Evolutionary conservation across 495 filamentous ascomycete genomes (phyloP), one percentile per base, ranked within the genome.

Genomic region (Xanthoparmelia taractica): DNA sequence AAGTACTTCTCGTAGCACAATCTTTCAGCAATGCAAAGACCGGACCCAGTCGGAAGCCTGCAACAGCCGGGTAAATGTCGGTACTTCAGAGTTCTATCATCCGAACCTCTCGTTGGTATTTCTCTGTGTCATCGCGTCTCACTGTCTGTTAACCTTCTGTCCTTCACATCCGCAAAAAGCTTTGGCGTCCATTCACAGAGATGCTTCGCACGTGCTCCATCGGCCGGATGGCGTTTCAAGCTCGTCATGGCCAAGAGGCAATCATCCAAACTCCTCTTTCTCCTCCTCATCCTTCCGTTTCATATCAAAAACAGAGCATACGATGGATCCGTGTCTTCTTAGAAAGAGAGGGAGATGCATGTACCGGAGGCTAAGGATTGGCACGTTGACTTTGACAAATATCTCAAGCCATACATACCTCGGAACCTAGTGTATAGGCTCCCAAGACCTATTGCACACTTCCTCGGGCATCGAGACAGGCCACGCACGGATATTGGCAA

Each of bases 371-470:
- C 66, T 1, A 70, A 68, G 12, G 69, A 70, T 18, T 78, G 75
- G 72, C 69, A 89, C 68, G 78, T 90, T 72, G 83, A 89, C 69
- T 80, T 91, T 54, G 88, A 91, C 74, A 71, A 69, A 13, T 80
- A 82, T 67, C 65, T 91, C 17, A 87, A 89, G 69, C 84, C 78
- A 1, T 73, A 84, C 63, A 59, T 91, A 45, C 85, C 85, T 2
- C 65, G 75, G 0, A 76, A 78, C n/a, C 68, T 74, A 38, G 71
- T 84, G 43, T 73, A 75, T 15, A 64, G 64, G 10, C 63, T 85
- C 20, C 80, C 83, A 8, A 70, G 67, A 38, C 74, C 76, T 2
- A 60, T 85, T 23, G 69, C 78, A 31, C 76, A 78, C 65, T 78
- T 85, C 61, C 67, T 85, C 12, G 84, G 84, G 34, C 71, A 85